Conservation (phyloP, 352 stramenopile species). For the Discostella stelligera region DNA sequence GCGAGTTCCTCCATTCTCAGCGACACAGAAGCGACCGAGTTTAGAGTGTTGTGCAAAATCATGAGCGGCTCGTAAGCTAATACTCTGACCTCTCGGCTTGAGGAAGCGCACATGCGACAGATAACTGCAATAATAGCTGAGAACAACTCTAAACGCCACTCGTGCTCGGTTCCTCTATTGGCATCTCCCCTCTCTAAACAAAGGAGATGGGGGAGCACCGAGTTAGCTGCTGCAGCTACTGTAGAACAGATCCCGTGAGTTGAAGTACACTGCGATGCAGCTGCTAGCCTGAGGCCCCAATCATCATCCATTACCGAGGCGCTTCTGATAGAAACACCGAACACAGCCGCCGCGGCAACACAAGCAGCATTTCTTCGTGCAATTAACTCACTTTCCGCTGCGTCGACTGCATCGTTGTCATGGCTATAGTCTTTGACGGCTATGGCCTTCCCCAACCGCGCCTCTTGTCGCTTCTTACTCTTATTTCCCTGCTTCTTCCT, state of each 20-base stretch:
- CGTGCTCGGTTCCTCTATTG: conserved; percentile 9
- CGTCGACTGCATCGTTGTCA: conserved; percentile 4
- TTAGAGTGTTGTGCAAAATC: conserved; percentile 49
- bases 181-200: conserved; percentile 22
- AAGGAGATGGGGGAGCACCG: conserved; percentile 40
- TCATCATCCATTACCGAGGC: conserved; percentile 8
- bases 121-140: conserved; percentile 15
- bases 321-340: conserved; percentile 31
- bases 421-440: conserved; percentile 11
- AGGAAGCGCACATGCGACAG: conserved; percentile 50
- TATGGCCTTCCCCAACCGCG: conserved; percentile 35
- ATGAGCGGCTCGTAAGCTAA: conserved; percentile 68
- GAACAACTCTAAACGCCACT: conserved; percentile 35
- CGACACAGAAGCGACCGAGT: conserved; percentile 22
- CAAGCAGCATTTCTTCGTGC: conserved; percentile 37
- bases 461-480: conserved; percentile 68
- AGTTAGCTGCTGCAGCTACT: conserved; percentile 18
- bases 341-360: conserved; percentile 27
- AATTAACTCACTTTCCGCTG: conserved; percentile 31
- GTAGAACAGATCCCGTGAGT: conserved; percentile 39
- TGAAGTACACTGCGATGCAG: conserved; percentile 16
- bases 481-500: conserved; percentile 71
- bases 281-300: conserved; percentile 28
- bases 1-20: conserved; percentile 32
- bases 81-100: conserved; percentile 47